These are phyloP conservation scores for Sporothrix curviconia DNA, from an alignment of 2,329 filamentous ascomycete genomes.

Conservation along the genomic window DNA sequence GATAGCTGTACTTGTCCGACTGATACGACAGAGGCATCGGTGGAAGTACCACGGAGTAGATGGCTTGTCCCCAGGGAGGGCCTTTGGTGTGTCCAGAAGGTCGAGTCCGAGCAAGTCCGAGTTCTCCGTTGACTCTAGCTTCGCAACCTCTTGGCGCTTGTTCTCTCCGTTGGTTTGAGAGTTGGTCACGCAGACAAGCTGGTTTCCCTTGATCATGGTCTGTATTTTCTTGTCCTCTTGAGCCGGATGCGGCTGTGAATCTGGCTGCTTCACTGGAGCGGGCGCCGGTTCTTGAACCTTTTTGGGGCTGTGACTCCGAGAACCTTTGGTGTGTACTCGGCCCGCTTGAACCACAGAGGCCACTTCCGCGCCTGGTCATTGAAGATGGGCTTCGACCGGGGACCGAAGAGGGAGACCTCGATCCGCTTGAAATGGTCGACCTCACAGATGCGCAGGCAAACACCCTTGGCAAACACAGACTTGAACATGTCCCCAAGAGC, in stretches of 20 bases:
- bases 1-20: slow-evolving; percentile 8
- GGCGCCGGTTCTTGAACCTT: background rate
- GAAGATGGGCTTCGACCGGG: slow-evolving; percentile 18
- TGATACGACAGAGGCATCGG: background rate
- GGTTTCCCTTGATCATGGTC: background rate
- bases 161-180: background rate
- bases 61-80: background rate
- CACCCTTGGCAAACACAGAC: slow-evolving; percentile 19
- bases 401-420: slow-evolving; percentile 22
- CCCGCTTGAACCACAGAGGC: slow-evolving; percentile 16
- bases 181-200: background rate
- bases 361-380: slow-evolving; percentile 12
- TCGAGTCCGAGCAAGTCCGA: slow-evolving; percentile 10
- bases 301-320: background rate
- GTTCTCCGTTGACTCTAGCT: background rate
- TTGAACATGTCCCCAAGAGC: slow-evolving; percentile 15
- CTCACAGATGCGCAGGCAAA: slow-evolving; percentile 25
- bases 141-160: background rate
- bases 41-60: background rate
- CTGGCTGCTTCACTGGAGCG: background rate
- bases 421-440: slow-evolving; percentile 14
- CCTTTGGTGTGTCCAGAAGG: background rate
- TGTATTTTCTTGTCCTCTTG: too few species aligned
- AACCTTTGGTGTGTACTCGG: slow-evolving; percentile 13
- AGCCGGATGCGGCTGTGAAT: background rate